Evolutionary conservation across 345 rosid genomes (phyloP), one percentile per base, ranked within the genome.

Genomic region (Linum tenue): DNA sequence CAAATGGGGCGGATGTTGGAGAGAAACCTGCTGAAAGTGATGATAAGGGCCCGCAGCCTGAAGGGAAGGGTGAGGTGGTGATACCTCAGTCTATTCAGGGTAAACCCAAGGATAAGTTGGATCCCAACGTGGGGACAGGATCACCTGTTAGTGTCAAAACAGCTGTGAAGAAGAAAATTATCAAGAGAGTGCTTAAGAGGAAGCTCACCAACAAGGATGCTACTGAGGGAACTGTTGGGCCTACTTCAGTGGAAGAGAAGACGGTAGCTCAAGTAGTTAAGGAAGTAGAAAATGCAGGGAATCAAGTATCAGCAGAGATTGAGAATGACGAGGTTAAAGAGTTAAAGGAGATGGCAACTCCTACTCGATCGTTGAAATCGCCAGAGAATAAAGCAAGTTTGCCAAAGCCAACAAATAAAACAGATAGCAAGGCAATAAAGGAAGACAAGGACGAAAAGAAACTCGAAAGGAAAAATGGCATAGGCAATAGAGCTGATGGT

Each of bases 181-280:
- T 94, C 63, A 94, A 80, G 77, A 85, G 88, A 76, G 95, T 94
- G n/a, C 74, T 85, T 62, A 90, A 85, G 80, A 82, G 81, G 75
- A 94, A 91, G 83, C 77, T 78, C 39, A 61, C 81, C 64, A 81
- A 74, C 59, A 76, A 53, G 17, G 79, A 55, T 66, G 72, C 78
- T 62, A 69, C 39, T 42, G 77, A 60, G 69, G 81, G 17, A 39
- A 74, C 61, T 44, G 70, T 59, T 67, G 87, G 72, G 65, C 60
- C 62, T 14, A 78, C 80, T 78, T 22, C 31, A 22, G 70, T 48
- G 67, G 84, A 74, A 76, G 82, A 69, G 69, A 72, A 51, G 51
- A 78, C 67, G 37, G 78, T 73, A 56, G 68, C 35, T 66, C 70
- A 70, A 60, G 68, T 64, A 36, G 70, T 66, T 39, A 75, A 11